phyloP scores from a whole-genome alignment of 306 rosid species.

The Argentina anserina region DNA sequence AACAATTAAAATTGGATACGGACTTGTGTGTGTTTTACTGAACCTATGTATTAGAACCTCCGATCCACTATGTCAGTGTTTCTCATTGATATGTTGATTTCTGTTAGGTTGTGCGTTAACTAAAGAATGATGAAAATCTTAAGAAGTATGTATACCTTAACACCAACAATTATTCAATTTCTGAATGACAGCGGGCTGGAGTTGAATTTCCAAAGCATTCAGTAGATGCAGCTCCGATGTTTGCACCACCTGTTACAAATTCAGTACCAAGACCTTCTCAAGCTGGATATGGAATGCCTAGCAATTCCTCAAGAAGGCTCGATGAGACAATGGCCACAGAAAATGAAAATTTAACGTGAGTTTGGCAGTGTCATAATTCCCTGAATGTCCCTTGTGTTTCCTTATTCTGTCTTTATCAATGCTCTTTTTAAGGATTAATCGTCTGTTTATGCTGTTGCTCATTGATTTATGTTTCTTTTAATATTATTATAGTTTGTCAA shows the following conservation, averaged over 20 bases:
- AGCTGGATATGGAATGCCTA: constrained; percentile 85
- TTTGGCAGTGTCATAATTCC: constrained; percentile 5
- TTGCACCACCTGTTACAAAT: constrained; percentile 76
- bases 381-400: constrained; percentile 11
- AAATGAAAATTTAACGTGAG: constrained; percentile 77
- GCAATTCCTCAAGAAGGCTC: constrained; percentile 85
- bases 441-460: constrained; percentile 11
- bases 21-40: background rate
- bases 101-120: constrained; percentile 12
- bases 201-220: constrained; percentile 78
- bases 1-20: background rate
- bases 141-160: background rate
- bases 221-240: constrained; percentile 66
- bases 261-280: constrained; percentile 41
- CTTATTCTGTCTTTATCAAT: background rate
- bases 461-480: constrained; percentile 4
- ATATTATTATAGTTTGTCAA: constrained; percentile 50
- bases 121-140: background rate
- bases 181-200: constrained; percentile 76
- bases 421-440: no score
- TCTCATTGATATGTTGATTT: background rate
- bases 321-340: constrained; percentile 98
- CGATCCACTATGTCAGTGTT: background rate
- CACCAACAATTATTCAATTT: constrained; percentile 22
- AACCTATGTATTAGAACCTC: background rate